Percentiles rank a stretch among this genome's conserved stretches.
These are phyloP conservation scores for Cicer yamashitae DNA, from an alignment of 306 rosid species.

Conservation along the genomic window DNA sequence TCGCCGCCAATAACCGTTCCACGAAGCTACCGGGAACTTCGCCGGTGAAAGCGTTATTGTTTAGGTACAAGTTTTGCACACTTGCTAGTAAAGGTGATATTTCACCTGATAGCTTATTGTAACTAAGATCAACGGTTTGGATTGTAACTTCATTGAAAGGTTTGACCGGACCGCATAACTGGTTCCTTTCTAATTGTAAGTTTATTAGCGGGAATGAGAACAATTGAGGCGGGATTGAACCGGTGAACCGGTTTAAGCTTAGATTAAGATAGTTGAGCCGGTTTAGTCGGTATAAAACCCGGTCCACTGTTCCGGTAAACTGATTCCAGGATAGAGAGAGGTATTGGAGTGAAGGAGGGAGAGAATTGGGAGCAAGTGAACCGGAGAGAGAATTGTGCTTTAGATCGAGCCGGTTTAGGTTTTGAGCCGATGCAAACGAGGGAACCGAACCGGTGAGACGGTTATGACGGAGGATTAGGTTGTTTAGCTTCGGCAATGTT, in stretches of 20 bases:
- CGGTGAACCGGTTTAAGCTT: slow-evolving; percentile 81
- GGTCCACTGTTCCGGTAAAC: slow-evolving; percentile 69
- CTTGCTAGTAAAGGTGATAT: slow-evolving; percentile 76
- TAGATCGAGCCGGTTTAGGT: slow-evolving; percentile 78
- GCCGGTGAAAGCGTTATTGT: slow-evolving; percentile 83
- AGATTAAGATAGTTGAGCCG: slow-evolving; percentile 78
- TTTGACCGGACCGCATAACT: slow-evolving; percentile 63
- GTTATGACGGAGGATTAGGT: slow-evolving; percentile 83
- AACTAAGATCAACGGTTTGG: slow-evolving; percentile 82
- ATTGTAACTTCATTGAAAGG: slow-evolving; percentile 71
- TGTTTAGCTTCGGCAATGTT: slow-evolving; percentile 58
- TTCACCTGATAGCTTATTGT: slow-evolving; percentile 66
- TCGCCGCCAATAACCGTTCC: slow-evolving; percentile 65
- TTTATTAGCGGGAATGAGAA: slow-evolving; percentile 77
- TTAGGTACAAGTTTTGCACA: slow-evolving; percentile 81
- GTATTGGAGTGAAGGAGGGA: slow-evolving; percentile 76
- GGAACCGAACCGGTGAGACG: slow-evolving; percentile 80
- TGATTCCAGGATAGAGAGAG: slow-evolving; percentile 86
- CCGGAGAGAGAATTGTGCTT: slow-evolving; percentile 84
- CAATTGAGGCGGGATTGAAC: slow-evolving; percentile 66
- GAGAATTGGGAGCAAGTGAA: slow-evolving; percentile 61
- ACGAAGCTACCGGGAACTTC: slow-evolving; percentile 74
- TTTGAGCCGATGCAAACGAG: slow-evolving; percentile 57
- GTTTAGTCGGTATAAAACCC: slow-evolving; percentile 58
- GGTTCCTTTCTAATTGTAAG: slow-evolving; percentile 81